Base-by-base conservation (phyloP, 805 yeast species). In the Lachancea waltii region DNA sequence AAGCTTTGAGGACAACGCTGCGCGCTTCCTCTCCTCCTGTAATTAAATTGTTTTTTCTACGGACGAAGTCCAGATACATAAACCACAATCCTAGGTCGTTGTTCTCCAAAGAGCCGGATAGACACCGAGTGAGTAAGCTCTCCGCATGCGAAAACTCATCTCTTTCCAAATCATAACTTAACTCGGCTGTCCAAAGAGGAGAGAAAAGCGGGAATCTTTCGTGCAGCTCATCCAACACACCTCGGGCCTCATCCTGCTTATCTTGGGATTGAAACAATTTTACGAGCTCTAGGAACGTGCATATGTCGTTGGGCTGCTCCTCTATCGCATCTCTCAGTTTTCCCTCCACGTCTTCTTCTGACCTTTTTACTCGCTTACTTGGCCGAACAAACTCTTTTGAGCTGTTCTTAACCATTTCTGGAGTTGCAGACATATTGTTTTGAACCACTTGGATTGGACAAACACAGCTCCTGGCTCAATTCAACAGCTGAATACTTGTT, bases 11-110 rank as follows among this genome's bases (percentile, higher is more conserved):
- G 10, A 89, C 83, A 1, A 75, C 72, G 8, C 79, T 72, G 46
- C 92, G 67, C 0, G 92, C 89, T 45, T 73, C 78, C 54, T 82
- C 94, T 24, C 92, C 92, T 17, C 90, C 94, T 3, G 87, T 81
- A 37, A 81, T 75, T 16, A 81, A 69, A 50, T 83, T 78, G 39
- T 72, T 70, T 37, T 69, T 68, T 33, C 85, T 68, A 40, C 89
- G 76, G 20, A 89, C 85, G 56, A 84, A 85, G 32, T 73, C 74
- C 20, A 92, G 72, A 58, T 90, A 90, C n/a, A 73, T 63, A 38
- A 77, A 68, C 81, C 95, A 90, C 18, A 90, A 61, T 17, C 73
- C 72, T 19, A 86, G 78, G 48, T 81, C 77, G 36, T 73, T 75
- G 14, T 56, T 59, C 30, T 50, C 55, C 10, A 35, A 35, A 17